Evolutionary conservation across 805 yeast species (phyloP).

Genomic region (Allodekkera sacchari): DNA sequence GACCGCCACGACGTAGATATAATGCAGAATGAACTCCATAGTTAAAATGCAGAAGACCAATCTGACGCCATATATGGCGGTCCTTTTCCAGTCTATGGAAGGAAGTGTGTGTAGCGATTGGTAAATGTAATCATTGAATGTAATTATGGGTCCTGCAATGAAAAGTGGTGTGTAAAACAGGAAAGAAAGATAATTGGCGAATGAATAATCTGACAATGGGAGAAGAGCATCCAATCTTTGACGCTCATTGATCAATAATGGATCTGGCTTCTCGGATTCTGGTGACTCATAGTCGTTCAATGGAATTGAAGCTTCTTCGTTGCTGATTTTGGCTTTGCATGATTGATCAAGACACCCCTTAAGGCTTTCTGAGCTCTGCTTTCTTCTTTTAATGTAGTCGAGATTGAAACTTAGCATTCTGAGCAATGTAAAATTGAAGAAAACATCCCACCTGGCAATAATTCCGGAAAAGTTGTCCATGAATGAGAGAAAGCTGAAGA

Average conservation of each 20-base stretch:
- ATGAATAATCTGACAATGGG: constrained; percentile 49
- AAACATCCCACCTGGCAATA: constrained; percentile 91
- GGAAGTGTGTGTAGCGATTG: constrained; percentile 57
- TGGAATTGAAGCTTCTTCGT: constrained; percentile 5
- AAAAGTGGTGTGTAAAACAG: constrained; percentile 79
- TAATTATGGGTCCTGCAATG: constrained; percentile 90
- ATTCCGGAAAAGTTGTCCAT: constrained; percentile 70
- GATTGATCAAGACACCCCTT: constrained; percentile 3
- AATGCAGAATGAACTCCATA: constrained; percentile 88
- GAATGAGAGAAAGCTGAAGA: constrained; percentile 33
- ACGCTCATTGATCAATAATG: constrained; percentile 40
- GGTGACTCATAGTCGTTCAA: constrained; percentile 1
- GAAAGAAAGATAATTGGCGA: constrained; percentile 67
- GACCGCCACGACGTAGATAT: constrained; percentile 87
- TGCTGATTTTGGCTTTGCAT: constrained; percentile 10
- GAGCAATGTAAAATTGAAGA: constrained; percentile 80
- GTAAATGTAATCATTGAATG: constrained; percentile 83
- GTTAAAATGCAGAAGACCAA: constrained; percentile 65
- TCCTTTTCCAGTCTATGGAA: constrained; percentile 48
- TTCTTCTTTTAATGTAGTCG: constrained; percentile 52
- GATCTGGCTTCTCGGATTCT: constrained; percentile 4
- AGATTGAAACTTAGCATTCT: constrained; percentile 77
- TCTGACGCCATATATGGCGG: constrained; percentile 54
- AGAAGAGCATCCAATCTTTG: constrained; percentile 59
- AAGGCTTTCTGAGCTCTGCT: constrained; percentile 5